A percentile compares a stretch with the other conserved stretches of the same genome.
These are phyloP conservation scores for Platanthera guangdongensis DNA, from an alignment of 106 monocot genomes.

Conservation along the genomic window DNA sequence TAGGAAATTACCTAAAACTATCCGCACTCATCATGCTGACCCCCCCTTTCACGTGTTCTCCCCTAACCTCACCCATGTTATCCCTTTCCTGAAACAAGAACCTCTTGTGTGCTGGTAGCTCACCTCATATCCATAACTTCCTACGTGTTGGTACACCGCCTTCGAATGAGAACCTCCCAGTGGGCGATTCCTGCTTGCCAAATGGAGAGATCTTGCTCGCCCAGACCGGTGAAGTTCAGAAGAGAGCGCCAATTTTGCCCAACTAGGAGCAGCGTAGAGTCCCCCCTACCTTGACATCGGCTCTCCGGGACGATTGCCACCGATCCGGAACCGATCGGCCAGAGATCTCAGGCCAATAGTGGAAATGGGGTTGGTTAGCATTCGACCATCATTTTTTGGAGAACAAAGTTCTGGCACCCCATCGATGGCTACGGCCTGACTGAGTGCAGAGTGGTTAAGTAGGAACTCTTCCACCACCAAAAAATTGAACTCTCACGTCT, in stretches of 20 bases:
- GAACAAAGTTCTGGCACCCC: background rate
- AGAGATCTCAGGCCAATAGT: background rate
- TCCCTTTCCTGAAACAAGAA: too few species aligned
- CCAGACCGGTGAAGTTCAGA: background rate
- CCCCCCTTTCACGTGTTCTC: too few species aligned
- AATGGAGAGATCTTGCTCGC: too few species aligned
- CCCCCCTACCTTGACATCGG: too few species aligned
- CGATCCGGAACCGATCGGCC: background rate
- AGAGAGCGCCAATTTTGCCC: background rate
- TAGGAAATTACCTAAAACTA: too few species aligned
- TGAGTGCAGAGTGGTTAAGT: background rate
- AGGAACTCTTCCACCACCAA: background rate
- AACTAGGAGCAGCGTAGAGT: background rate
- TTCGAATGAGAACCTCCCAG: too few species aligned
- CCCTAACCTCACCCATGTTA: too few species aligned
- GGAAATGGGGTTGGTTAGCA: conserved; percentile 4
- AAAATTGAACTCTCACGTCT: background rate
- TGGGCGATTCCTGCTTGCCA: too few species aligned
- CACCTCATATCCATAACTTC: too few species aligned
- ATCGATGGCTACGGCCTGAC: background rate
- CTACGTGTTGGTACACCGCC: too few species aligned
- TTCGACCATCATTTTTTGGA: background rate
- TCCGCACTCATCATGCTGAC: too few species aligned
- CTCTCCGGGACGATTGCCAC: background rate
- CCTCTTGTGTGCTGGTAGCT: too few species aligned